A percentile compares a stretch with the other conserved stretches of the same genome.
Conservation (phyloP, 169 alveolate species). For the Babesia ovis region DNA sequence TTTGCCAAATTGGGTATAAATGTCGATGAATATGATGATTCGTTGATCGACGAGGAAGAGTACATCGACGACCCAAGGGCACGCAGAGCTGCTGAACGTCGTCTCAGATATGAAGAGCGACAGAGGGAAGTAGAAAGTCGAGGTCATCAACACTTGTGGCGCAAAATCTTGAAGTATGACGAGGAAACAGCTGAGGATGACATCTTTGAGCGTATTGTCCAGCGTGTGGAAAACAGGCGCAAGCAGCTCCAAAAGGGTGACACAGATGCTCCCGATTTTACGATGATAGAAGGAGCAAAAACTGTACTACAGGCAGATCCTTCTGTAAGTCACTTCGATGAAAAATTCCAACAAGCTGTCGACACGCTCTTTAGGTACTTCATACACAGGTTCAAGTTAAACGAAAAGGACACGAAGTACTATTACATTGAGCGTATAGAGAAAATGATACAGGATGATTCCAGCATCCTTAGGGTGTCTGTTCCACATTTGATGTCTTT, state of each 20-base stretch:
- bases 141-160: constrained; percentile 72
- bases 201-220: constrained; percentile 75
- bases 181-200: constrained; percentile 75
- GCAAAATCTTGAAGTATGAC: constrained; percentile 63
- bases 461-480: constrained; percentile 77
- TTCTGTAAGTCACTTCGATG: constrained; percentile 79
- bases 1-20: constrained; percentile 76
- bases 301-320: constrained; percentile 78
- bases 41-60: constrained; percentile 80
- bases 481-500: constrained; percentile 80
- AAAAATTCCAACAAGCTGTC: constrained; percentile 84
- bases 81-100: constrained; percentile 83
- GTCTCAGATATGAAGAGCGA: constrained; percentile 56
- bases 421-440: constrained; percentile 80
- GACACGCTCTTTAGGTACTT: constrained; percentile 77
- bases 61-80: constrained; percentile 84
- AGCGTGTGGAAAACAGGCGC: constrained; percentile 80
- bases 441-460: constrained; percentile 84
- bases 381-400: constrained; percentile 51
- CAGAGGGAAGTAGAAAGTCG: constrained; percentile 62
- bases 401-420: constrained; percentile 66
- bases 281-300: constrained; percentile 78
- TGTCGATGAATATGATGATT: constrained; percentile 83
- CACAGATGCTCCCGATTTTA: constrained; percentile 75
- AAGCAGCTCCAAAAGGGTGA: constrained; percentile 76